Percentiles rank a stretch among this genome's conserved stretches.
Evolutionary conservation across 768 basidiomycete species (phyloP).

Genomic region (Lactarius deliciosus): DNA sequence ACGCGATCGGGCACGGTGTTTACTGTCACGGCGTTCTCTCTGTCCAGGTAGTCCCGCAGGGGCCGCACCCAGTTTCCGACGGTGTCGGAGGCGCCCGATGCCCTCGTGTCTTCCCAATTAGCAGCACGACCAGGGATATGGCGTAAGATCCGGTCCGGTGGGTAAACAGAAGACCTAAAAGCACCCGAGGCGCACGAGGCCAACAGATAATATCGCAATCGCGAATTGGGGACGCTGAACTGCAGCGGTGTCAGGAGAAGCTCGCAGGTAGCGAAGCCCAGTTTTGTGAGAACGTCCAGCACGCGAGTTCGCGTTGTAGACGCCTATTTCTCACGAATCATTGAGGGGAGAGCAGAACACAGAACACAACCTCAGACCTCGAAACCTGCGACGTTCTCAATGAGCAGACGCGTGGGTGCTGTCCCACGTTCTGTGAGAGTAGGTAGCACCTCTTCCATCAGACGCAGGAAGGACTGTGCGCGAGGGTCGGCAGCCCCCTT

Average conservation of each 20-base stretch:
- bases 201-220: slow-evolving; percentile 76
- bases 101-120: slow-evolving; percentile 46
- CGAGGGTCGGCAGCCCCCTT: slow-evolving; percentile 72
- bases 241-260: slow-evolving; percentile 73
- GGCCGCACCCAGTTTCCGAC: slow-evolving; percentile 14
- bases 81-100: slow-evolving; percentile 17
- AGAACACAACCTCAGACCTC: slow-evolving; percentile 48
- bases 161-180: slow-evolving; percentile 37
- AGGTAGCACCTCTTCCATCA: slow-evolving; percentile 63
- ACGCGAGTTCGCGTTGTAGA: slow-evolving; percentile 62
- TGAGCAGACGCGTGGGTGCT: slow-evolving; percentile 59
- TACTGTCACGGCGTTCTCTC: slow-evolving; percentile 17
- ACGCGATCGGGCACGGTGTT: slow-evolving; percentile 57
- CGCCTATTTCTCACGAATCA: slow-evolving; percentile 40
- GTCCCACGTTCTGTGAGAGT: slow-evolving; percentile 45
- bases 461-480: slow-evolving; percentile 71
- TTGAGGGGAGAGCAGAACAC: not conserved
- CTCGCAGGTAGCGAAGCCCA: slow-evolving; percentile 61
- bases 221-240: slow-evolving; percentile 80
- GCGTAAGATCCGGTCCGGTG: slow-evolving; percentile 41
- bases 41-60: slow-evolving; percentile 47
- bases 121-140: slow-evolving; percentile 51
- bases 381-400: slow-evolving; percentile 85
- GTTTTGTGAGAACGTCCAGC: slow-evolving; percentile 48
- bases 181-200: slow-evolving; percentile 50